phyloP scores from a whole-genome alignment of 371 early-diverging fungal species.

The Mortierella sp. region DNA sequence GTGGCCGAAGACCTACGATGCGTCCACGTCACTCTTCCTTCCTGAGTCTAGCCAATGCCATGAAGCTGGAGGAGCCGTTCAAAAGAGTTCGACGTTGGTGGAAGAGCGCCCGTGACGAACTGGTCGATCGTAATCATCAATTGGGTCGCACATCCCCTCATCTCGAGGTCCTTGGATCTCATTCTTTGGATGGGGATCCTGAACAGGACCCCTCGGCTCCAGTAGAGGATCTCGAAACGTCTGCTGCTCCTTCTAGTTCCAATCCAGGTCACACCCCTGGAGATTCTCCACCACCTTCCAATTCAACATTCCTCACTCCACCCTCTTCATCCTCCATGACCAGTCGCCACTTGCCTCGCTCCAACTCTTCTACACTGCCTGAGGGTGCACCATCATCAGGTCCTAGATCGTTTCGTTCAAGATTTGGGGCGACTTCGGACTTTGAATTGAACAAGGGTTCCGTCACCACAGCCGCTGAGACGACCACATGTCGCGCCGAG shows the following conservation, averaged over 20 bases:
- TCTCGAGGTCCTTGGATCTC: neutral
- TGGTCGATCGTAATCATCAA: too few species aligned
- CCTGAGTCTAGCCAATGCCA: constrained; percentile 13
- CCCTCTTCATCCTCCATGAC: too few species aligned
- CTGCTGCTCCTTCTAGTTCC: too few species aligned
- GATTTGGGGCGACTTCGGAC: constrained; percentile 15
- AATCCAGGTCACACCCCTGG: too few species aligned
- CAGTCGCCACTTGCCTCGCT: neutral
- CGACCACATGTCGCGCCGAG: neutral
- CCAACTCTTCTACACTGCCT: neutral
- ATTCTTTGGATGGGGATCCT: neutral
- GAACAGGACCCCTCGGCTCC: neutral
- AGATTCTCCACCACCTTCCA: constrained; percentile 6
- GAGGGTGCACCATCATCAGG: neutral
- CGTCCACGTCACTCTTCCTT: constrained; percentile 17
- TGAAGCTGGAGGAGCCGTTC: constrained; percentile 20
- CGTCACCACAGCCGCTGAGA: neutral
- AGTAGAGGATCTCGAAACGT: too few species aligned
- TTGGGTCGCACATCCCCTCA: too few species aligned
- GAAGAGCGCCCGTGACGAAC: constrained; percentile 19
- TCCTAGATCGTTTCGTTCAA: constrained; percentile 4
- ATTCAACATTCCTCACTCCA: too few species aligned
- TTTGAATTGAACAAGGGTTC: neutral
- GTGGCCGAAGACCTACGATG: neutral
- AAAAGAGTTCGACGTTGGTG: constrained; percentile 28